Evolutionary conservation across 2,329 filamentous ascomycete species (phyloP).

Genomic region (Sordariomycetes sp.): DNA sequence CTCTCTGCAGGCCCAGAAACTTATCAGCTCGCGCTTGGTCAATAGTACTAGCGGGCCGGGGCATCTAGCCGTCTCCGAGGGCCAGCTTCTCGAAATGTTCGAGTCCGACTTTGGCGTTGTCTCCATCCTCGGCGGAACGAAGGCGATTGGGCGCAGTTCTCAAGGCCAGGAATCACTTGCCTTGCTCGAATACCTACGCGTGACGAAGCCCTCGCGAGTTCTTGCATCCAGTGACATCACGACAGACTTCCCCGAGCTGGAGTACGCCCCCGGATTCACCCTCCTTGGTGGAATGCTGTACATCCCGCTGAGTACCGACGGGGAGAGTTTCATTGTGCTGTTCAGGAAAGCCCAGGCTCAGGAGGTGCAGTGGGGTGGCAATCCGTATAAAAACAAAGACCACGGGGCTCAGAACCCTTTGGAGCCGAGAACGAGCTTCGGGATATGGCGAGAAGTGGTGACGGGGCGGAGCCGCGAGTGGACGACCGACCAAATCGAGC

Average conservation of each 20-base stretch:
- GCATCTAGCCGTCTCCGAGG: slow-evolving; percentile 82
- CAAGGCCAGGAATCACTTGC: slow-evolving; percentile 76
- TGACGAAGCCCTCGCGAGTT: slow-evolving; percentile 65
- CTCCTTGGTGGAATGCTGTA: slow-evolving; percentile 70
- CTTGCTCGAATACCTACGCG: slow-evolving; percentile 72
- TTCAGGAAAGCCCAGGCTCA: slow-evolving; percentile 69
- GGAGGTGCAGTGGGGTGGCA: slow-evolving; percentile 74
- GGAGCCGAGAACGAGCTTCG: slow-evolving; percentile 72
- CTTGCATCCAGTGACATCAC: slow-evolving; percentile 66
- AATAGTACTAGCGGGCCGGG: slow-evolving; percentile 72
- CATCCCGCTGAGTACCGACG: slow-evolving; percentile 66
- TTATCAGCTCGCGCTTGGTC: slow-evolving; percentile 77
- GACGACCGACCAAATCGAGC: slow-evolving; percentile 83
- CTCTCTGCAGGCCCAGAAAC: slow-evolving; percentile 71
- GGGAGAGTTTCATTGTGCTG: slow-evolving; percentile 81
- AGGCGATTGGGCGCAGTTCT: slow-evolving; percentile 65
- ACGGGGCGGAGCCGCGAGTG: slow-evolving; percentile 77
- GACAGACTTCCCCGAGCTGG: slow-evolving; percentile 70
- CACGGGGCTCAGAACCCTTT: slow-evolving; percentile 63
- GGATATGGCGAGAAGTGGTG: slow-evolving; percentile 71
- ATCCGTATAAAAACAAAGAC: slow-evolving; percentile 66
- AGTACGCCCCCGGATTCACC: slow-evolving; percentile 69
- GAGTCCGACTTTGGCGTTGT: slow-evolving; percentile 79
- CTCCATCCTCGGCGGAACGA: slow-evolving; percentile 81
- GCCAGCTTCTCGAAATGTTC: slow-evolving; percentile 74